phyloP scores from a whole-genome alignment of 768 basidiomycete species.

The Inosperma sp. region DNA sequence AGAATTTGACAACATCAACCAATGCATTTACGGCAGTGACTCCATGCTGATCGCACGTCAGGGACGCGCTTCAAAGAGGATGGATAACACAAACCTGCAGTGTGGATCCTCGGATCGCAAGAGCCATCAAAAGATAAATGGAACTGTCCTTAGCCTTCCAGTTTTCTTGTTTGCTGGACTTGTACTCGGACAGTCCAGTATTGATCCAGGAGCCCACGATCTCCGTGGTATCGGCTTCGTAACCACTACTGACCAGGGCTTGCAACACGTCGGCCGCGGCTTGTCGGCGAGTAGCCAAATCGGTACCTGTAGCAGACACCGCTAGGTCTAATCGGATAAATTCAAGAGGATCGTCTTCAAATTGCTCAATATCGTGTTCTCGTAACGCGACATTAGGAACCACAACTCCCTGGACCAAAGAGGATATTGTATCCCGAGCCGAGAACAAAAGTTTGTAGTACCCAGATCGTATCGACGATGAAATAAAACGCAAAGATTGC shows the following conservation, averaged over 20 bases:
- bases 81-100: constrained; percentile 53
- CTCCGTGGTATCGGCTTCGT: constrained; percentile 81
- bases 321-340: constrained; percentile 87
- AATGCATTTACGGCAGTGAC: constrained; percentile 91
- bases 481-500: constrained; percentile 86
- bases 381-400: constrained; percentile 89
- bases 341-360: constrained; percentile 95
- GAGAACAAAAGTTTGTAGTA: constrained; percentile 80
- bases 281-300: constrained; percentile 82
- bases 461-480: constrained; percentile 86
- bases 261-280: constrained; percentile 95
- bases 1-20: constrained; percentile 93
- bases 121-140: constrained; percentile 87
- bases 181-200: constrained; percentile 66
- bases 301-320: constrained; percentile 54
- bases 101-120: constrained; percentile 87
- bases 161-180: constrained; percentile 49
- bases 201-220: constrained; percentile 84
- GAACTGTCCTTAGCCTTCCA: constrained; percentile 96
- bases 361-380: constrained; percentile 89
- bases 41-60: constrained; percentile 55
- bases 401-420: constrained; percentile 84
- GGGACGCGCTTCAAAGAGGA: background rate
- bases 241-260: constrained; percentile 76
- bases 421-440: constrained; percentile 71